These are phyloP conservation scores for Russula olivacea DNA, from an alignment of 768 basidiomycete genomes.

Conservation along the genomic window DNA sequence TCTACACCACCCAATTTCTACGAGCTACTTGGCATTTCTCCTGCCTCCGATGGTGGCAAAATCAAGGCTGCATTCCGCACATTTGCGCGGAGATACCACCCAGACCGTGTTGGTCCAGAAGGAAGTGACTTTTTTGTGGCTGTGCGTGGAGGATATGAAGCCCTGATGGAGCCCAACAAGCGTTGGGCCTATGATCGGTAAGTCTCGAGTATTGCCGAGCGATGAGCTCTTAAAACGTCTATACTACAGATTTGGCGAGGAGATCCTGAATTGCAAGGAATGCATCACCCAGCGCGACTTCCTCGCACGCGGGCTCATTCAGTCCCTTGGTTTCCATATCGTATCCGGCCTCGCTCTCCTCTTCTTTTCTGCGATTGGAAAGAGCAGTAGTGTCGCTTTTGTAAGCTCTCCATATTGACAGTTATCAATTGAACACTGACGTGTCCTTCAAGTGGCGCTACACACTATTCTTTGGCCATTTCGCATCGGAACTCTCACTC, in stretches of 20 bases:
- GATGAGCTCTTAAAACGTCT: not conserved
- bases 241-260: slow-evolving; percentile 63
- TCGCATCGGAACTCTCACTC: slow-evolving; percentile 58
- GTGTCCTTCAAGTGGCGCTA: slow-evolving; percentile 65
- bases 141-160: slow-evolving; percentile 70
- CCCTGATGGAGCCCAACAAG: slow-evolving; percentile 67
- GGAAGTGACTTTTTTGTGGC: slow-evolving; percentile 64
- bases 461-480: slow-evolving; percentile 55
- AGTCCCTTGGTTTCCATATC: slow-evolving; percentile 61
- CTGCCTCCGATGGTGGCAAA: slow-evolving; percentile 56
- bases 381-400: slow-evolving; percentile 54
- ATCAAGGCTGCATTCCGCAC: slow-evolving; percentile 69
- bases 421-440: slow-evolving; percentile 1
- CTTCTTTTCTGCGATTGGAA: slow-evolving; percentile 57
- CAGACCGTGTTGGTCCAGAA: slow-evolving; percentile 59
- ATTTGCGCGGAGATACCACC: slow-evolving; percentile 71
- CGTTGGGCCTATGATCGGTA: slow-evolving; percentile 85
- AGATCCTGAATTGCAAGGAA: slow-evolving; percentile 59
- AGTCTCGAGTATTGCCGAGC: slow-evolving; percentile 22
- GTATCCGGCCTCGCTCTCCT: slow-evolving; percentile 51
- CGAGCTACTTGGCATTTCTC: slow-evolving; percentile 58
- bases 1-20: slow-evolving; percentile 70
- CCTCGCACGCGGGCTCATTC: slow-evolving; percentile 56
- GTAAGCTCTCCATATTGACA: slow-evolving; percentile 38
- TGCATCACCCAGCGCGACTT: slow-evolving; percentile 69